Conservation (phyloP, 1,284 basidiomycete species). For the Schizophyllum commune region DNA sequence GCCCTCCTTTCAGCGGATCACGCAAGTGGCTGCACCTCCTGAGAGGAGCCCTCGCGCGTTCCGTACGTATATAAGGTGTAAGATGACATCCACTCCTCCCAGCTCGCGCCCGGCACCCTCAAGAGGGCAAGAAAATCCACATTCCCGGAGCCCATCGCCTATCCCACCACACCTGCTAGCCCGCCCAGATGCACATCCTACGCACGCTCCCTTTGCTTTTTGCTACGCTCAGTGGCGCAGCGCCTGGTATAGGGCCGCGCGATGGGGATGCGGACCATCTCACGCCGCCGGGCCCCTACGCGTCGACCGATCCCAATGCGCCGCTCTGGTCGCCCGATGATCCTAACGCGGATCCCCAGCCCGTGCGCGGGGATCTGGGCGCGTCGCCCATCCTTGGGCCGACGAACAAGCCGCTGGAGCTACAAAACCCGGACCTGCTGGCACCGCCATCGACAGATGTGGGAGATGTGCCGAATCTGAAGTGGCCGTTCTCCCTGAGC, state of each 20-base stretch:
- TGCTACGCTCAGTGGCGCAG: not conserved
- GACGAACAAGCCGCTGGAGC: slow-evolving; percentile 37
- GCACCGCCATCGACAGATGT: slow-evolving; percentile 49
- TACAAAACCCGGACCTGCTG: slow-evolving; percentile 39
- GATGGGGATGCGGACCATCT: not conserved
- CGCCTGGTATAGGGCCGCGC: not conserved
- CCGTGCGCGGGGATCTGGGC: slow-evolving; percentile 31
- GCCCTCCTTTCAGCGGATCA: too few species aligned
- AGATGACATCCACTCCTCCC: too few species aligned
- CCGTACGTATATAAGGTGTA: too few species aligned
- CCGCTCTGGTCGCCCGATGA: slow-evolving; percentile 17
- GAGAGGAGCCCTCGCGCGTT: too few species aligned
- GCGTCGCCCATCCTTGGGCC: slow-evolving; percentile 36
- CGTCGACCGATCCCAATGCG: slow-evolving; percentile 17
- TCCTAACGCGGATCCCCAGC: slow-evolving; percentile 20
- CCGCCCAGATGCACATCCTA: not conserved
- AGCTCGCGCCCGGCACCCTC: too few species aligned
- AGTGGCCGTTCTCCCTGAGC: slow-evolving; percentile 54
- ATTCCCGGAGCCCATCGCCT: too few species aligned
- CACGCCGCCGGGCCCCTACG: not conserved
- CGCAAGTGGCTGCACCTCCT: too few species aligned
- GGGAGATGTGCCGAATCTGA: slow-evolving; percentile 33
- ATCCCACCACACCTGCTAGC: too few species aligned
- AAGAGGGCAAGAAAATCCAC: too few species aligned
- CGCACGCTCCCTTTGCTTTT: not conserved